These are phyloP conservation scores for Cucurbita argyrosperma DNA, from an alignment of 306 rosid species.

Conservation along the genomic window DNA sequence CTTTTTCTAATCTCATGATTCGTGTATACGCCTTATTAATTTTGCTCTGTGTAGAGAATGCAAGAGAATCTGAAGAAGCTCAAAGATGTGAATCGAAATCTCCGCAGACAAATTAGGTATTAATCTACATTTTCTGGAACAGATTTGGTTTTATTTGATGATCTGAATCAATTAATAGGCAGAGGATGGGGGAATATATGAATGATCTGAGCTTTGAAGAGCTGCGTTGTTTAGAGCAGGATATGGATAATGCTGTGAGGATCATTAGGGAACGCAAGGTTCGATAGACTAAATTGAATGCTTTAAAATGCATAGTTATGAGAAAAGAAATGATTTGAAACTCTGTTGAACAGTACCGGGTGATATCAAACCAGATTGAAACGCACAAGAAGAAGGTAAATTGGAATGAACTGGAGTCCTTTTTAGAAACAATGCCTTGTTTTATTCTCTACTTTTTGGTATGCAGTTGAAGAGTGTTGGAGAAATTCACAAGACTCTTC, in stretches of 20 bases:
- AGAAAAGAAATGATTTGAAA: background rate
- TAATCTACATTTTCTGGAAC: too few relatives aligned
- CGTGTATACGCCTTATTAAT: too few relatives aligned
- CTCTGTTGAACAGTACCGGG: conserved; percentile 25
- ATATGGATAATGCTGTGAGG: conserved; percentile 40
- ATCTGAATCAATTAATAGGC: conserved; percentile 17
- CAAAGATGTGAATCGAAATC: conserved; percentile 48
- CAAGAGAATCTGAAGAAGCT: conserved; percentile 49
- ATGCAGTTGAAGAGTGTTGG: conserved; percentile 34
- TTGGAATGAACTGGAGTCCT: too few relatives aligned
- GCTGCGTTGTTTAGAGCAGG: conserved; percentile 40
- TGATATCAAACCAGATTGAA: conserved; percentile 32
- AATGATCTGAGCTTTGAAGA: conserved; percentile 44
- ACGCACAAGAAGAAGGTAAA: conserved; percentile 55
- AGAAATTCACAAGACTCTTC: conserved; percentile 31
- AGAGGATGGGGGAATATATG: conserved; percentile 58
- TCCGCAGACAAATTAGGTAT: conserved; percentile 63
- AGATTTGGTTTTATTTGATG: background rate
- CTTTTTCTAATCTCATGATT: too few relatives aligned
- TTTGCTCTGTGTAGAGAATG: conserved; percentile 32
- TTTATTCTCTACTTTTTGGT: background rate
- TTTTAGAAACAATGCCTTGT: too few relatives aligned
- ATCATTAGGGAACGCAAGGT: conserved; percentile 63
- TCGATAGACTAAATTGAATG: too few relatives aligned
- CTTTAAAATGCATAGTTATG: too few relatives aligned